Conservation (phyloP, 192 early-diverging fungal species). For the Dimargaris verticillata region DNA sequence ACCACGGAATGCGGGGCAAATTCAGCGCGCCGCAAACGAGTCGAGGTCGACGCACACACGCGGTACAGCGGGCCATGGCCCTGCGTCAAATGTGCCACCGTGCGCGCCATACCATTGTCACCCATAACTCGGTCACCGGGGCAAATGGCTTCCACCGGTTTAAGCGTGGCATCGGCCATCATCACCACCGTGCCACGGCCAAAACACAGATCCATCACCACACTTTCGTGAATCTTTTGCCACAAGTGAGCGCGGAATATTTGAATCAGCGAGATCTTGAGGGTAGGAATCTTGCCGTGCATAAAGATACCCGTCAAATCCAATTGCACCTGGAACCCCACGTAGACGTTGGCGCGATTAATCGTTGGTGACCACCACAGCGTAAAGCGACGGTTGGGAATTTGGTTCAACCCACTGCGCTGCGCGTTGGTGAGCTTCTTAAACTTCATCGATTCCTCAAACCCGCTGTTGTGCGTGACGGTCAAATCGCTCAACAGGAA, state of each 20-base stretch:
- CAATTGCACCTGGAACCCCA: slow-evolving; percentile 99
- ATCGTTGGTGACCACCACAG: slow-evolving; percentile 99
- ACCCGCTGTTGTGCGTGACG: slow-evolving; percentile 37
- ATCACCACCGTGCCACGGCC: slow-evolving; percentile 40
- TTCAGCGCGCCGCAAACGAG: not conserved
- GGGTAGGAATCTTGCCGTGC: slow-evolving; percentile 98
- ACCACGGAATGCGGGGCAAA: not conserved
- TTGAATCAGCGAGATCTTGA: slow-evolving; percentile 98
- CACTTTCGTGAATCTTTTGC: slow-evolving; percentile 91
- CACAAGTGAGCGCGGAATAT: slow-evolving; percentile 98
- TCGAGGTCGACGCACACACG: not conserved
- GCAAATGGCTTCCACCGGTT: slow-evolving; percentile 18
- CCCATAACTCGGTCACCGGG: slow-evolving; percentile 23
- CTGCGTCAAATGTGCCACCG: slow-evolving; percentile 23
- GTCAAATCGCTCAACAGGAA: slow-evolving; percentile 29
- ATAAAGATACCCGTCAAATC: slow-evolving; percentile 99
- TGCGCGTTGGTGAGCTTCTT: slow-evolving; percentile 98
- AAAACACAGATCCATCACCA: slow-evolving; percentile 55
- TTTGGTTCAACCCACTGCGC: slow-evolving; percentile 94
- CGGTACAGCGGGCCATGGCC: slow-evolving; percentile 25
- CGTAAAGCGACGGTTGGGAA: slow-evolving; percentile 98
- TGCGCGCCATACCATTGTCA: slow-evolving; percentile 22
- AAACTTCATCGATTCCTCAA: slow-evolving; percentile 80
- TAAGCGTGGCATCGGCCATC: slow-evolving; percentile 28
- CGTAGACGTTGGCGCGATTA: slow-evolving; percentile 95